phyloP scores from a whole-genome alignment of 495 filamentous ascomycete species.

The Evernia prunastri region DNA sequence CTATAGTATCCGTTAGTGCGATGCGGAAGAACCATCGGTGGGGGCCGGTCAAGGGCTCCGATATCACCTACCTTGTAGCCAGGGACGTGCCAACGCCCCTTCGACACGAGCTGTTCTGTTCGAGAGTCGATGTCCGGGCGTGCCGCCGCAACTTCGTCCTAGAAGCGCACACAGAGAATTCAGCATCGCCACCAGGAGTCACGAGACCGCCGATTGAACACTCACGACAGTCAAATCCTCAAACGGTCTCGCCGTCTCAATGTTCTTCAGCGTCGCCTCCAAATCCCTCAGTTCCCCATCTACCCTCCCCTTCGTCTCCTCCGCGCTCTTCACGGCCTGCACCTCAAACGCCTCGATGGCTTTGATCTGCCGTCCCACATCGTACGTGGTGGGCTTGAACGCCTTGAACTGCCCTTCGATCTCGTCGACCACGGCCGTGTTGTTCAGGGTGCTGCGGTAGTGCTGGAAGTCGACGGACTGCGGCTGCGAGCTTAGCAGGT shows the following conservation, averaged over 20 bases:
- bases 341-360: conserved; percentile 96
- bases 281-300: conserved; percentile 88
- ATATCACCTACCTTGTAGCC: conserved; percentile 83
- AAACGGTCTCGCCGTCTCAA: conserved; percentile 91
- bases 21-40: background rate
- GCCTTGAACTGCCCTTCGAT: conserved; percentile 86
- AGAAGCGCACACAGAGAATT: conserved; percentile 24
- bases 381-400: conserved; percentile 89
- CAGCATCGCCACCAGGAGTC: conserved; percentile 9
- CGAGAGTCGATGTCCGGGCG: conserved; percentile 94
- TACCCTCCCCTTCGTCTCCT: conserved; percentile 91
- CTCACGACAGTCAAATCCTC: conserved; percentile 96
- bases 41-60: background rate
- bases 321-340: conserved; percentile 91
- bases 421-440: conserved; percentile 88
- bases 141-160: conserved; percentile 92
- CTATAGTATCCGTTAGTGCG: conserved; percentile 38
- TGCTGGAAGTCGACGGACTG: conserved; percentile 83
- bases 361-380: conserved; percentile 86
- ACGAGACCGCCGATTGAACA: conserved; percentile 30
- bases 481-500: conserved; percentile 67
- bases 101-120: conserved; percentile 83
- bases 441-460: conserved; percentile 89
- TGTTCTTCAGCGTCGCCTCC: conserved; percentile 90
- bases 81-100: conserved; percentile 93